Percentiles rank a stretch among this genome's conserved stretches.
These are phyloP conservation scores for Euphorbia lathyris DNA, from an alignment of 345 rosid species.

Conservation along the genomic window DNA sequence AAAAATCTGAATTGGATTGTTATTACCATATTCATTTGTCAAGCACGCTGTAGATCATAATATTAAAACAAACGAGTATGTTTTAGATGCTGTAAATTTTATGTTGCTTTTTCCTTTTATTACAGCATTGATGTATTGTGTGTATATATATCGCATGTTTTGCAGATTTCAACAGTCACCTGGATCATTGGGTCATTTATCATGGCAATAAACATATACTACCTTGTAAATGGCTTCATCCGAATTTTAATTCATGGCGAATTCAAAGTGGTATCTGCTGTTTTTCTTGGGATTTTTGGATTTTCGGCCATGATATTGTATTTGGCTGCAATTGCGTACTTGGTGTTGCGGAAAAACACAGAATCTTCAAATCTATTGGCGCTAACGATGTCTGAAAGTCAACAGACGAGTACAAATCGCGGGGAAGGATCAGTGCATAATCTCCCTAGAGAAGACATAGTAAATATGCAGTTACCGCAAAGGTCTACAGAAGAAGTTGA, in stretches of 20 bases:
- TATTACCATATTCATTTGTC: background rate
- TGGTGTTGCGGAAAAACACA: conserved; percentile 63
- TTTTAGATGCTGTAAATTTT: background rate
- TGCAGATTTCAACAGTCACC: conserved; percentile 64
- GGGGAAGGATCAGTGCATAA: conserved; percentile 21
- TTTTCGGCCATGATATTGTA: conserved; percentile 54
- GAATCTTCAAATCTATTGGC: conserved; percentile 40
- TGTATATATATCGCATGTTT: background rate
- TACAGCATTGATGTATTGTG: no score
- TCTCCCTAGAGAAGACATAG: conserved; percentile 67
- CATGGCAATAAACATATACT: conserved; percentile 75
- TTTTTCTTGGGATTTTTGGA: conserved; percentile 62
- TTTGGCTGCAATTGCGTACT: conserved; percentile 62
- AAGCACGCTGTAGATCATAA: background rate
- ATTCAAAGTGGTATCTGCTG: conserved; percentile 34
- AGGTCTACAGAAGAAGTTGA: conserved; percentile 17
- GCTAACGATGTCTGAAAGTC: conserved; percentile 37
- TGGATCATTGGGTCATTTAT: conserved; percentile 76
- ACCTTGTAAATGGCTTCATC: conserved; percentile 52
- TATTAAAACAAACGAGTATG: background rate
- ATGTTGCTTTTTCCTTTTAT: no score
- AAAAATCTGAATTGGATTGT: no score
- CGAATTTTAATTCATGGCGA: conserved; percentile 50
- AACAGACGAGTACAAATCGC: conserved; percentile 20
- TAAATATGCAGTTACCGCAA: conserved; percentile 63